phyloP scores from a whole-genome alignment of 139 green algal species.

The Protoeuglena noctilucae region DNA sequence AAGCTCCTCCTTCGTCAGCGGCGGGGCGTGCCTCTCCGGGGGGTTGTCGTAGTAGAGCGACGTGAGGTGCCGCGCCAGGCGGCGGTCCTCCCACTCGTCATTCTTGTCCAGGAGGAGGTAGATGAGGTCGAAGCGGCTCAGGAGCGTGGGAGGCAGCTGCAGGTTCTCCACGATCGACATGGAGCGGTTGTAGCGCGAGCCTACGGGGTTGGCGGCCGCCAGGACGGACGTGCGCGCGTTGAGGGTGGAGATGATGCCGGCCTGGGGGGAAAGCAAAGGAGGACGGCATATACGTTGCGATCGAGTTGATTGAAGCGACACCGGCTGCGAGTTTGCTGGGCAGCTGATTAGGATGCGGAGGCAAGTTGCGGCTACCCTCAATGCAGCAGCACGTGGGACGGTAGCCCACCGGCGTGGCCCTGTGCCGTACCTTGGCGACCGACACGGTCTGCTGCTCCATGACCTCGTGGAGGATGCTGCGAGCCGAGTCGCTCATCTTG shows the following conservation, averaged over 20 bases:
- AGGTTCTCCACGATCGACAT: slow-evolving; percentile 92
- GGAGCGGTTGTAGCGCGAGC: slow-evolving; percentile 68
- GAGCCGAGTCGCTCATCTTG: slow-evolving; percentile 90
- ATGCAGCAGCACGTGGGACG: too few species aligned
- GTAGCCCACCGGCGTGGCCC: too few species aligned
- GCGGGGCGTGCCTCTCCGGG: neutral
- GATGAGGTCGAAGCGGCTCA: slow-evolving; percentile 88
- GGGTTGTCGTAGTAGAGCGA: slow-evolving; percentile 54
- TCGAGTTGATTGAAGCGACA: too few species aligned
- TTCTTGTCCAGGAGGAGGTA: slow-evolving; percentile 86
- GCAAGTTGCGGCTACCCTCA: too few species aligned
- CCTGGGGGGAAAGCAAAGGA: too few species aligned
- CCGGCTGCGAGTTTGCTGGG: too few species aligned
- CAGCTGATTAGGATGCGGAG: too few species aligned
- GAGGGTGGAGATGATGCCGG: slow-evolving; percentile 90
- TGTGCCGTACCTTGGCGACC: slow-evolving; percentile 96
- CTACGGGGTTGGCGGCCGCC: slow-evolving; percentile 53
- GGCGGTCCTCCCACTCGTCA: slow-evolving; percentile 57
- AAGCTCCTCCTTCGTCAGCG: slow-evolving; percentile 17
- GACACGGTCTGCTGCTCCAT: slow-evolving; percentile 99
- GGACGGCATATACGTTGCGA: too few species aligned
- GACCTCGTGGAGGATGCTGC: slow-evolving; percentile 81
- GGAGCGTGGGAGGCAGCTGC: slow-evolving; percentile 82
- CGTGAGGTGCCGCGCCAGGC: slow-evolving; percentile 79
- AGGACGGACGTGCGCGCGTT: slow-evolving; percentile 84